Percentiles rank a stretch among this genome's conserved stretches.
Conservation (phyloP, 2,329 filamentous ascomycete species). For the Ramichloridium luteum region DNA sequence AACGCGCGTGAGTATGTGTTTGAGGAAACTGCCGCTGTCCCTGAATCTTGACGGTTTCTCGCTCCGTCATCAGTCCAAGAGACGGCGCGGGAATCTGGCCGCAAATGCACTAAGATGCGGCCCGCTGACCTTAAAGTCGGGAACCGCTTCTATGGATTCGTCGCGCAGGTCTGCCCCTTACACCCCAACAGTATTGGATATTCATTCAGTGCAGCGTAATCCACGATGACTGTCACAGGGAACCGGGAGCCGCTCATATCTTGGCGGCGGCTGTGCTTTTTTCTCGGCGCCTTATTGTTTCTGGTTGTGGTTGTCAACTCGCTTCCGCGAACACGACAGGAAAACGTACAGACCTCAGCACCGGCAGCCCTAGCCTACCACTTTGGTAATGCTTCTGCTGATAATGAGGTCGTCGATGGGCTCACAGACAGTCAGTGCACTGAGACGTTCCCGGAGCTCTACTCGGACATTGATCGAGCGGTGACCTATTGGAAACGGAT, state of each 20-base stretch:
- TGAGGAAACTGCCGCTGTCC: too few relatives aligned
- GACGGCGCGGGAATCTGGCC: too few relatives aligned
- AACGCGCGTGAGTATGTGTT: too few relatives aligned
- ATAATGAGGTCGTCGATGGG: background rate
- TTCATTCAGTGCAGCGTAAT: too few relatives aligned
- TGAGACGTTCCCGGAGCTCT: conserved; percentile 38
- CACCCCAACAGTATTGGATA: too few relatives aligned
- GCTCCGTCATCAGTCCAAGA: too few relatives aligned
- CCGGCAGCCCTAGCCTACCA: background rate
- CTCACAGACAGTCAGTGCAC: conserved; percentile 29
- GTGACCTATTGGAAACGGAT: conserved; percentile 8
- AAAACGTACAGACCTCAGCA: background rate
- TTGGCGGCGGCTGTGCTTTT: background rate
- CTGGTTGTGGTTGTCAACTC: background rate
- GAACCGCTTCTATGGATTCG: too few relatives aligned
- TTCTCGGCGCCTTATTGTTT: background rate
- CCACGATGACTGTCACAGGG: background rate
- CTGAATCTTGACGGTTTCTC: too few relatives aligned
- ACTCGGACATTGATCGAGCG: conserved; percentile 31
- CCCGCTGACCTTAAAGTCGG: too few relatives aligned
- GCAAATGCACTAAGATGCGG: too few relatives aligned
- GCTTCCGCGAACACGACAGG: background rate
- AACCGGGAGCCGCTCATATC: background rate
- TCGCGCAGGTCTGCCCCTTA: too few relatives aligned
- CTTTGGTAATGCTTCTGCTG: background rate